These are phyloP conservation scores for Macrocybe gigantea DNA, from an alignment of 768 basidiomycete genomes.

Conservation along the genomic window DNA sequence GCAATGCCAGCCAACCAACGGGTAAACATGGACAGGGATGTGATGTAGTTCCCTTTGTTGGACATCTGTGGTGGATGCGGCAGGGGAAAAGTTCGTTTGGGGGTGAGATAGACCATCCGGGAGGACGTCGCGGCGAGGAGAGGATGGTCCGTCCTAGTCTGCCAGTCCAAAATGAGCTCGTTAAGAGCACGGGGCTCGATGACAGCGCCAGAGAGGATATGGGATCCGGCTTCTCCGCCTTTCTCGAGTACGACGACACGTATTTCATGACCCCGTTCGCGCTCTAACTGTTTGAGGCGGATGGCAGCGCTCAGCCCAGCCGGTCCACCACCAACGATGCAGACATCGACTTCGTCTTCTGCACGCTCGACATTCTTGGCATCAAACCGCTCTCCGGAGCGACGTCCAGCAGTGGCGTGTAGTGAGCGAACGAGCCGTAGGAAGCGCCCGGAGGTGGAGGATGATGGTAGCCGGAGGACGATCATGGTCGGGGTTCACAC, in stretches of 20 bases:
- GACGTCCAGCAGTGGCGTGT: slow-evolving; percentile 5
- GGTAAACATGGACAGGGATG: slow-evolving; percentile 83
- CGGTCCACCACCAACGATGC: slow-evolving; percentile 94
- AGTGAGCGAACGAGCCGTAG: slow-evolving; percentile 8
- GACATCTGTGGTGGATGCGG: slow-evolving; percentile 98
- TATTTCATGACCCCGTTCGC: slow-evolving; percentile 71
- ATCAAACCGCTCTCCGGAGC: slow-evolving; percentile 28
- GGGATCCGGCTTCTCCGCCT: slow-evolving; percentile 87
- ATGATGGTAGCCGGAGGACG: background rate
- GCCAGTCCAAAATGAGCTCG: slow-evolving; percentile 88
- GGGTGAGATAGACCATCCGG: slow-evolving; percentile 82
- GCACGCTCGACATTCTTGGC: slow-evolving; percentile 67
- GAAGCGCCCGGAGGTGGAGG: background rate
- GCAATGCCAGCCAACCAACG: slow-evolving; percentile 87
- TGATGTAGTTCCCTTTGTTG: slow-evolving; percentile 89
- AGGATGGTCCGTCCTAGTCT: slow-evolving; percentile 57
- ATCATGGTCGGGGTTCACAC: background rate
- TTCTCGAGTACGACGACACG: slow-evolving; percentile 95
- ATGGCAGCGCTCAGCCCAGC: slow-evolving; percentile 97
- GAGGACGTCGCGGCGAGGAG: slow-evolving; percentile 76
- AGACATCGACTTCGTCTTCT: slow-evolving; percentile 93
- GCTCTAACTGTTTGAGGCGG: slow-evolving; percentile 86
- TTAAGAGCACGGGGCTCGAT: slow-evolving; percentile 89
- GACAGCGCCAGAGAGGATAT: slow-evolving; percentile 94
- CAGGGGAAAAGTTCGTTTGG: slow-evolving; percentile 63